These are phyloP conservation scores for Camellia granthamiana DNA, from an alignment of 148 eudicot genomes.

Conservation along the genomic window DNA sequence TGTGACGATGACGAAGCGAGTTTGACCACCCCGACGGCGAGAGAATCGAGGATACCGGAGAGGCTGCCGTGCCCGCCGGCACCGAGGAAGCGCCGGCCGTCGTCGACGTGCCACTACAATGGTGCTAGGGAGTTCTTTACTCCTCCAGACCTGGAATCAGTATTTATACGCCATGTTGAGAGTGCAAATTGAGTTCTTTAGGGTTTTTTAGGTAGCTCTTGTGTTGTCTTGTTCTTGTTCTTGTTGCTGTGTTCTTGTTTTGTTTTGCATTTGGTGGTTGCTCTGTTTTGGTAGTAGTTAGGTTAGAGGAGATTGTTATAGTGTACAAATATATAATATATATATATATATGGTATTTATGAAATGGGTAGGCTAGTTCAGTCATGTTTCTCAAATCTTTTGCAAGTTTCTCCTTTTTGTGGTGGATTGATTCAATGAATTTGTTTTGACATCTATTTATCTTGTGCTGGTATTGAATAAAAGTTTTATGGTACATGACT, in stretches of 20 bases:
- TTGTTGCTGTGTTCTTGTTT: not conserved
- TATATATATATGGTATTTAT: not conserved
- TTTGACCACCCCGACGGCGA: constrained; percentile 52
- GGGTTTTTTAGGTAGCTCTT: not conserved
- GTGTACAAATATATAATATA: constrained; percentile 15
- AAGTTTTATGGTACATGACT: not conserved
- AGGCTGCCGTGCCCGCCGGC: constrained; percentile 50
- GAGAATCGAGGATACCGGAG: constrained; percentile 48
- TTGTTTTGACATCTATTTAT: not conserved
- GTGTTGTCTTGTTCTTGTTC: not conserved
- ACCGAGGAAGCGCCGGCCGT: constrained; percentile 52
- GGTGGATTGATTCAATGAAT: constrained; percentile 4
- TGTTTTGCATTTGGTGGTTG: not conserved
- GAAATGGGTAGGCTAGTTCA: constrained; percentile 2
- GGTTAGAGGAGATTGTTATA: not conserved
- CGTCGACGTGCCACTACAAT: constrained; percentile 23
- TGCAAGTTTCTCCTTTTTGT: not conserved
- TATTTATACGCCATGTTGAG: constrained; percentile 41
- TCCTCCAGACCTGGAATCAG: constrained; percentile 61
- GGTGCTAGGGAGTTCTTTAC: constrained; percentile 46
- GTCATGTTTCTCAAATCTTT: not conserved
- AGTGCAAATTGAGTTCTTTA: constrained; percentile 27
- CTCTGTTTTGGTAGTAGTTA: not conserved
- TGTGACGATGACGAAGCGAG: constrained; percentile 16
- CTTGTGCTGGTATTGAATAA: not conserved